Evolutionary conservation across 1,284 basidiomycete species (phyloP).

Genomic region (Fomitiporia mediterranea): DNA sequence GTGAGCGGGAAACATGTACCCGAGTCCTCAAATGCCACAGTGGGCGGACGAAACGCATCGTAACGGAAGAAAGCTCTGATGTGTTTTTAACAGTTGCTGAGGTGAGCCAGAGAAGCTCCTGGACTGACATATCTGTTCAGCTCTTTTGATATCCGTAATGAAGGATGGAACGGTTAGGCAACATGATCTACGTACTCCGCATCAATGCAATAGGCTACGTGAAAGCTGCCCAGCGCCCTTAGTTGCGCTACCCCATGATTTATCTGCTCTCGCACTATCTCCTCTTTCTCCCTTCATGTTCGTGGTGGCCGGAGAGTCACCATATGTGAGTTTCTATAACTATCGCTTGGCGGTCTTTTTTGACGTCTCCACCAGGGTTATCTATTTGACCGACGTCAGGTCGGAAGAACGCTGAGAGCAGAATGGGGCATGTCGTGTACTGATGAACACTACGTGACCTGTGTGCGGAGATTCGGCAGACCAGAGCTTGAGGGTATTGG

Average conservation of each 20-base stretch:
- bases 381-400: conserved; percentile 83
- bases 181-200: conserved; percentile 76
- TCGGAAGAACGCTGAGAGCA: conserved; percentile 54
- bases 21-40: conserved; percentile 66
- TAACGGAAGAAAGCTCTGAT: conserved; percentile 79
- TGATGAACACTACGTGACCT: conserved; percentile 57
- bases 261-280: conserved; percentile 64
- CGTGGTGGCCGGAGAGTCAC: conserved; percentile 68
- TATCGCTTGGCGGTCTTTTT: background rate
- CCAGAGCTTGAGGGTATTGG: conserved; percentile 34
- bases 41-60: conserved; percentile 72
- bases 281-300: conserved; percentile 70
- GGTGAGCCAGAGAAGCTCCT: conserved; percentile 37
- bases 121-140: too few relatives aligned
- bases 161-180: conserved; percentile 76
- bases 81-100: conserved; percentile 84
- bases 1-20: conserved; percentile 41
- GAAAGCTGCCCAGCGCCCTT: conserved; percentile 64
- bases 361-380: conserved; percentile 54
- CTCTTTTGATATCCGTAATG: conserved; percentile 5
- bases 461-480: conserved; percentile 82
- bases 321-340: conserved; percentile 46
- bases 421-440: conserved; percentile 69
- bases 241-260: conserved; percentile 51
- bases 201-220: conserved; percentile 44